Conservation (phyloP, 2,329 filamentous ascomycete genomes). For the Hypoxylon sp. region DNA sequence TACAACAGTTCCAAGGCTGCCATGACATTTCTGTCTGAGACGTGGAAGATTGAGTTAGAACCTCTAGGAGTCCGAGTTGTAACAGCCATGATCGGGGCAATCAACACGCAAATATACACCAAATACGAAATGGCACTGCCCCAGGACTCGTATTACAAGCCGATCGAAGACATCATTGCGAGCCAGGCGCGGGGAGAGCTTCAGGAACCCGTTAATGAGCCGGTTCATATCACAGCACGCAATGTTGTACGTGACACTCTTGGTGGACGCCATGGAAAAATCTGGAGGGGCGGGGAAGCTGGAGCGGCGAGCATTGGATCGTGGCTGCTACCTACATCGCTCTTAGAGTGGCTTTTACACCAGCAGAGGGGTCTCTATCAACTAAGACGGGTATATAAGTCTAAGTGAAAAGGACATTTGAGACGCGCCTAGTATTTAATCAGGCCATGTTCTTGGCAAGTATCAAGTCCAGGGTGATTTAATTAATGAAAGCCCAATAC, state of each 20-base stretch:
- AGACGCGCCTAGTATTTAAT: not conserved
- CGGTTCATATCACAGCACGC: not conserved
- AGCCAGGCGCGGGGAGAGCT: constrained; percentile 6
- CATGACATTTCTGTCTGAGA: constrained; percentile 42
- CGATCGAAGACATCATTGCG: not conserved
- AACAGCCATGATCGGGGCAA: constrained; percentile 37
- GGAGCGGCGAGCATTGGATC: constrained; percentile 1
- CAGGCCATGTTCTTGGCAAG: too few relatives aligned
- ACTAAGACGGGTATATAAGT: not conserved
- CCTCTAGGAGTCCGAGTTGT: constrained; percentile 47
- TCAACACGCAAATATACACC: constrained; percentile 3
- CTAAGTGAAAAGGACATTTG: not conserved
- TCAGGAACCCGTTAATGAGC: constrained; percentile 6
- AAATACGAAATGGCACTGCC: not conserved
- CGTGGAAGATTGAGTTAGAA: constrained; percentile 44
- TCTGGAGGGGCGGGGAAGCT: constrained; percentile 15
- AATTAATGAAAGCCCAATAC: too few relatives aligned
- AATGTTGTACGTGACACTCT: constrained; percentile 15
- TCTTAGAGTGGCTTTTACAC: constrained; percentile 14
- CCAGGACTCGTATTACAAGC: constrained; percentile 4
- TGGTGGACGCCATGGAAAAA: constrained; percentile 4
- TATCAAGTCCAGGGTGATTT: too few relatives aligned
- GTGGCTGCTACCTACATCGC: constrained; percentile 4
- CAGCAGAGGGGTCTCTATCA: constrained; percentile 9
- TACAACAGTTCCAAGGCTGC: constrained; percentile 48